Evolutionary conservation across 176 grass and related monocot genomes (phyloP).

Genomic region (Puccinellia tenuiflora): DNA sequence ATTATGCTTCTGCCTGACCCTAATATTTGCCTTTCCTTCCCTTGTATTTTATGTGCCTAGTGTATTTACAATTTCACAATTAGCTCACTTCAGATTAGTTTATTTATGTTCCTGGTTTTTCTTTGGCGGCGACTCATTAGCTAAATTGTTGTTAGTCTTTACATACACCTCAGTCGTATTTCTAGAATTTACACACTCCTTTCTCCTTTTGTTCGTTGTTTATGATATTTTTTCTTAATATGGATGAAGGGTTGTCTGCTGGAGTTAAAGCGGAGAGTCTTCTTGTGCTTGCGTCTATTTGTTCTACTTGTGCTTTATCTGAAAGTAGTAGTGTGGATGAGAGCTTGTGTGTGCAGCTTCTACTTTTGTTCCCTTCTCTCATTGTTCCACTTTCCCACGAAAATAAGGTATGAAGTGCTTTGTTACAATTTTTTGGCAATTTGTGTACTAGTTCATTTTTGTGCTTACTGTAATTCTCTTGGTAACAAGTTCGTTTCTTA

Average conservation of each 20-base stretch:
- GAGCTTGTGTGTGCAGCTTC: constrained; percentile 54
- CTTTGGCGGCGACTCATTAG: neutral
- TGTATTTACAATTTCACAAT: neutral
- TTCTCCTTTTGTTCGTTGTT: neutral
- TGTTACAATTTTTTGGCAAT: constrained; percentile 14
- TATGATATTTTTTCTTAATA: constrained; percentile 15
- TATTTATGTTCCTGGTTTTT: neutral
- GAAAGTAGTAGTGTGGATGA: constrained; percentile 66
- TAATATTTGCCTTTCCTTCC: neutral
- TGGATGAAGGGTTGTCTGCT: constrained; percentile 44
- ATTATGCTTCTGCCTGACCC: neutral
- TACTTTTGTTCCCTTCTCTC: constrained; percentile 67
- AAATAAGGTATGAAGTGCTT: constrained; percentile 51
- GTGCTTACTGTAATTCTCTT: neutral
- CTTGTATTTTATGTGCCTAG: neutral
- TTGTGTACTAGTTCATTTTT: neutral
- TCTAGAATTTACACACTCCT: neutral
- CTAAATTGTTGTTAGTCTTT: neutral
- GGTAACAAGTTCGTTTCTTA: constrained; percentile 1
- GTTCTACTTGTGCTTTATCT: constrained; percentile 50
- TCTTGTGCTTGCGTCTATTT: constrained; percentile 47
- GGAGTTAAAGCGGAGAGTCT: constrained; percentile 70
- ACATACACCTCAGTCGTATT: neutral
- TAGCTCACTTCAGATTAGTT: neutral
- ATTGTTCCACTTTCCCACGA: constrained; percentile 70